Evolutionary conservation across 345 rosid species (phyloP).

Genomic region (Angophora floribunda): DNA sequence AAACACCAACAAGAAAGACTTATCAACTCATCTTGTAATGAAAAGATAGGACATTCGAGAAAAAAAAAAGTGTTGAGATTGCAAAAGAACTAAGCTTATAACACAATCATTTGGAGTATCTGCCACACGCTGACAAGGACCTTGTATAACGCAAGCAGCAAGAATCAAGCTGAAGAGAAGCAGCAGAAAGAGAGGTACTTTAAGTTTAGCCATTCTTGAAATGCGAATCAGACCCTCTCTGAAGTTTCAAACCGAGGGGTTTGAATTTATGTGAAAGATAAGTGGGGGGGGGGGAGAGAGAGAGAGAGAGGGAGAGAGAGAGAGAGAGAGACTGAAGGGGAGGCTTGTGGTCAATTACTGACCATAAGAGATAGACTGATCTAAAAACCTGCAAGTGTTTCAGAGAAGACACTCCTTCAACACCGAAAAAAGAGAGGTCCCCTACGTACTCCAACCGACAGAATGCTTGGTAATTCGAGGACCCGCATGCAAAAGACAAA

Average conservation of each 20-base stretch:
- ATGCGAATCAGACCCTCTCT: background rate
- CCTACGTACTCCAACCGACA: background rate
- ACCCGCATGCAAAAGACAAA: background rate
- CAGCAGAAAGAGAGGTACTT: background rate
- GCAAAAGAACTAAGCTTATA: background rate
- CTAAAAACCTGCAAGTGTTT: background rate
- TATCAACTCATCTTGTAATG: background rate
- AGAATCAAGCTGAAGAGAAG: constrained; percentile 1
- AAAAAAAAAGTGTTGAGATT: background rate
- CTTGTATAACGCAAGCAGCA: constrained; percentile 2
- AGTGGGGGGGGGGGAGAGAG: background rate
- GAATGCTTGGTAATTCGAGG: background rate
- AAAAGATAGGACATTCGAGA: background rate
- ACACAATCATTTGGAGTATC: background rate
- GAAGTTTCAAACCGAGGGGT: background rate
- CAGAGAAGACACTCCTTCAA: background rate
- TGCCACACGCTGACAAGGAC: background rate
- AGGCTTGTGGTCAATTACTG: background rate
- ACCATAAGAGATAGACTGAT: background rate
- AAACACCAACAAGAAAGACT: background rate
- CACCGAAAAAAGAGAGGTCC: background rate
- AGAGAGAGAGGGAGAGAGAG: background rate
- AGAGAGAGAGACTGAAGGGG: background rate
- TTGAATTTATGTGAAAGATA: background rate
- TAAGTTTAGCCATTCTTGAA: background rate